A percentile compares a stretch with the other conserved stretches of the same genome.
Conservation (phyloP, 2,329 filamentous ascomycete genomes). For the Aspergillus sp. region DNA sequence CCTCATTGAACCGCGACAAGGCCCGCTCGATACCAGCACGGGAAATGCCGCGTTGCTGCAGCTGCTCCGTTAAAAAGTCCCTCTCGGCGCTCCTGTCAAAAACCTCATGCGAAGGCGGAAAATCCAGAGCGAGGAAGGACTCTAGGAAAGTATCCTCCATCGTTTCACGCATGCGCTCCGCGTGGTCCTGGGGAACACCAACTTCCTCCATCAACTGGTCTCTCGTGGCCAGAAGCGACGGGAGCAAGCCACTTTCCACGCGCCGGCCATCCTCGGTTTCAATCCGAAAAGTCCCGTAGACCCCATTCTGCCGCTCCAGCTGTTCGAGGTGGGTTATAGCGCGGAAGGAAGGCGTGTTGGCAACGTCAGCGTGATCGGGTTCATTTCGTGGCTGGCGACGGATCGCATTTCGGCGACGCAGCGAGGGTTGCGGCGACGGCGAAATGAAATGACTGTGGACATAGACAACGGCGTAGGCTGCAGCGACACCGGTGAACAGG, state of each 20-base stretch:
- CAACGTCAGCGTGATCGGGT: constrained; percentile 13
- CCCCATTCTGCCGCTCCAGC: constrained; percentile 31
- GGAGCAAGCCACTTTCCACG: constrained; percentile 34
- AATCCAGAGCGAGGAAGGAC: constrained; percentile 34
- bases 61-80: constrained; percentile 28
- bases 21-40: constrained; percentile 28
- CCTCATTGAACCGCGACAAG: constrained; percentile 29
- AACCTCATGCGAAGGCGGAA: constrained; percentile 27
- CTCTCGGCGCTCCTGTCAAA: constrained; percentile 24
- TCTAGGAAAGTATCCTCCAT: constrained; percentile 37
- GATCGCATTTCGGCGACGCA: constrained; percentile 33
- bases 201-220: constrained; percentile 35
- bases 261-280: constrained; percentile 33
- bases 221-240: constrained; percentile 32
- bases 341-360: constrained; percentile 25
- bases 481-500: constrained; percentile 33
- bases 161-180: constrained; percentile 33
- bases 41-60: constrained; percentile 32
- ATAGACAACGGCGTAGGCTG: constrained; percentile 34
- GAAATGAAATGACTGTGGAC: constrained; percentile 26
- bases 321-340: constrained; percentile 32
- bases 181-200: constrained; percentile 28
- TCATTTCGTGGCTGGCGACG: constrained; percentile 26
- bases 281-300: constrained; percentile 35
- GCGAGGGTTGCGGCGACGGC: constrained; percentile 14